Evolutionary conservation across 2,329 filamentous ascomycete genomes (phyloP), one percentile per base, ranked within the genome.

Genomic region (Pseudogymnoascus sp.): DNA sequence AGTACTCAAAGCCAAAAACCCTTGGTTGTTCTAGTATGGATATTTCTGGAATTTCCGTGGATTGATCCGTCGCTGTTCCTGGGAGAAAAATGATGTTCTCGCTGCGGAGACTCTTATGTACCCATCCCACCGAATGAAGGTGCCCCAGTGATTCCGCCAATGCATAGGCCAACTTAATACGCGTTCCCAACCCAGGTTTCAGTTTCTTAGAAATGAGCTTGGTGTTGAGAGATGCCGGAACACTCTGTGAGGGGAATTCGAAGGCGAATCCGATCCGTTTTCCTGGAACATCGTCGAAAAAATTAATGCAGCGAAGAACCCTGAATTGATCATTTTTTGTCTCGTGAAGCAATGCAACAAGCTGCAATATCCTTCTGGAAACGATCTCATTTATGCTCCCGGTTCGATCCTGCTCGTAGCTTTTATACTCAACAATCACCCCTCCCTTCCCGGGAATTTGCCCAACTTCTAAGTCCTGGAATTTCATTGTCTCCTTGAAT

Each of bases 11-110:
- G 6, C 65, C 65, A 6, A 62, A 34, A 7, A 66, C 43, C 57
- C 60, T 64, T 16, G 65, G 65, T 28, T 64, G 8, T 14, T 25
- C n/a, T 16, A 64, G 36, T 48, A 31, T 14, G 48, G 11, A 25
- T 36, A 25, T n/a, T 16, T 57, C 57, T 41, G 28, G 14, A 14
- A 51, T 43, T 31, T 14, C 62, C 14, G 13, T 63, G n/a, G 19
- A 19, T 34, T 36, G 48, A 11, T 16, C n/a, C 10, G 25, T 54
- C 14, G 23, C 14, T 31, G 48, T 39, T 31, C 19, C 39, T 16
- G 62, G 62, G 8, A 66, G 64, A 37, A 66, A 64, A 1, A 66
- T 23, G 21, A 66, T 62, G 34, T 66, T 66, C 16, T 64, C 63
- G 34, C 65, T 66, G 39, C 63, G 62, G 23, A 66, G 62, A 13